Percentiles rank a stretch among this genome's conserved stretches.
Evolutionary conservation across 768 basidiomycete species (phyloP).

Genomic region (Russula compacta): DNA sequence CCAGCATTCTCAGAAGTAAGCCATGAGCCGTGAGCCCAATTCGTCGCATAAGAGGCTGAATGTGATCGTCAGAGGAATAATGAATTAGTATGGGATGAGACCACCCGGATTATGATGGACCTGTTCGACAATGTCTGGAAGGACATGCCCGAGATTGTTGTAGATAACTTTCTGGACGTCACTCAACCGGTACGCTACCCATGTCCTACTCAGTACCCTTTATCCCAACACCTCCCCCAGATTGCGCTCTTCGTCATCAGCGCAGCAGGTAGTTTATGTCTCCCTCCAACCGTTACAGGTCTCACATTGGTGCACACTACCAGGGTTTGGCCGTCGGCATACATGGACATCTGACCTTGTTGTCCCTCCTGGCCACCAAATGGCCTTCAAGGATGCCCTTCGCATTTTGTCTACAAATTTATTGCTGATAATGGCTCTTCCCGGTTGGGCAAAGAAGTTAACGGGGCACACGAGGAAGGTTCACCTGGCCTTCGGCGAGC

Average conservation of each 20-base stretch:
- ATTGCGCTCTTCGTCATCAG: constrained; percentile 49
- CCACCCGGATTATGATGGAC: constrained; percentile 26
- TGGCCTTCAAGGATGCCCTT: constrained; percentile 43
- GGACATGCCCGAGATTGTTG: constrained; percentile 30
- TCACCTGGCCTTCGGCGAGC: constrained; percentile 34
- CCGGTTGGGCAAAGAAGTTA: constrained; percentile 32
- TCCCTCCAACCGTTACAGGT: neutral
- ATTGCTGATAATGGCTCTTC: constrained; percentile 31
- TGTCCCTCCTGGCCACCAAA: constrained; percentile 35
- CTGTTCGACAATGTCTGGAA: constrained; percentile 39
- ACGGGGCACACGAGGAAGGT: constrained; percentile 28
- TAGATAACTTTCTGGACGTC: constrained; percentile 42
- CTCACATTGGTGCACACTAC: neutral
- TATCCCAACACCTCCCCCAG: constrained; percentile 25
- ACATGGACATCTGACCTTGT: constrained; percentile 39
- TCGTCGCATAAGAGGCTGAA: neutral
- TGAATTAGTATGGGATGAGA: constrained; percentile 33
- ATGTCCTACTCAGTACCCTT: too few species aligned
- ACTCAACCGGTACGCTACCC: constrained; percentile 39
- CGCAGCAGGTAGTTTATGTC: constrained; percentile 31
- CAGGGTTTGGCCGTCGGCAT: constrained; percentile 41
- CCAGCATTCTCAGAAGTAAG: constrained; percentile 58
- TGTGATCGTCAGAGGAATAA: constrained; percentile 26
- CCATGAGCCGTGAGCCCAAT: neutral
- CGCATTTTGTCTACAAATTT: constrained; percentile 35